A percentile compares a stretch with the other conserved stretches of the same genome.
phyloP scores from a whole-genome alignment of 2,329 filamentous ascomycete species.

The Verticillium tricorpus region DNA sequence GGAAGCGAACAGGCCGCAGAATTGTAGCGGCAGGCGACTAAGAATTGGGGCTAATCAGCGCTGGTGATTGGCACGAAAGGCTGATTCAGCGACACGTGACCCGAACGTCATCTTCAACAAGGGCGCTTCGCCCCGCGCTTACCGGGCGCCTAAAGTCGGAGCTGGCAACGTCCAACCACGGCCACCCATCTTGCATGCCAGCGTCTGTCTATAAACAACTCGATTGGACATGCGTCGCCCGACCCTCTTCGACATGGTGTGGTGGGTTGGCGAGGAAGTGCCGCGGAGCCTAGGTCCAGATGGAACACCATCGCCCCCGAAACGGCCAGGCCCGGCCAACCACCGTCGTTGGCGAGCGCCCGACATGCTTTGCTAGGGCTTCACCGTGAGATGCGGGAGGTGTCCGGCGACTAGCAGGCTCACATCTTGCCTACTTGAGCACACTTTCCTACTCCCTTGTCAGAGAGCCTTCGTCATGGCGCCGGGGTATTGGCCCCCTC shows the following conservation, averaged over 20 bases:
- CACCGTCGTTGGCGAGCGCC: constrained; percentile 7
- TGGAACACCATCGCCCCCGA: constrained; percentile 7
- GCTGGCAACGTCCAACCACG: neutral
- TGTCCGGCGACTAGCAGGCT: neutral
- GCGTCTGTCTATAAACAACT: neutral
- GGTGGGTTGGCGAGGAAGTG: constrained; percentile 6
- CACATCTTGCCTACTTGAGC: neutral
- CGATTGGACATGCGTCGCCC: constrained; percentile 4
- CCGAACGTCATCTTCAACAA: neutral
- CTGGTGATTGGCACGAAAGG: neutral
- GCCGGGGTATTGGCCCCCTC: neutral
- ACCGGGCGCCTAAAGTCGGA: neutral
- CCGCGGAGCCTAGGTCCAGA: constrained; percentile 9
- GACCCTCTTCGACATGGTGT: constrained; percentile 1
- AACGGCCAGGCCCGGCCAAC: constrained; percentile 11
- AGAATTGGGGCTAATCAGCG: neutral
- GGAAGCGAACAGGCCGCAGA: neutral
- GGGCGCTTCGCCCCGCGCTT: neutral
- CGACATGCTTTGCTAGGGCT: neutral
- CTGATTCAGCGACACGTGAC: neutral
- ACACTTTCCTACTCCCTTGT: neutral
- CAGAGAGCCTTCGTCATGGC: neutral
- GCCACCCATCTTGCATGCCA: neutral
- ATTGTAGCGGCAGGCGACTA: neutral
- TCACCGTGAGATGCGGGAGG: neutral